Evolutionary conservation across 2,329 filamentous ascomycete genomes (phyloP).

Genomic region (Cordyceps sp.): DNA sequence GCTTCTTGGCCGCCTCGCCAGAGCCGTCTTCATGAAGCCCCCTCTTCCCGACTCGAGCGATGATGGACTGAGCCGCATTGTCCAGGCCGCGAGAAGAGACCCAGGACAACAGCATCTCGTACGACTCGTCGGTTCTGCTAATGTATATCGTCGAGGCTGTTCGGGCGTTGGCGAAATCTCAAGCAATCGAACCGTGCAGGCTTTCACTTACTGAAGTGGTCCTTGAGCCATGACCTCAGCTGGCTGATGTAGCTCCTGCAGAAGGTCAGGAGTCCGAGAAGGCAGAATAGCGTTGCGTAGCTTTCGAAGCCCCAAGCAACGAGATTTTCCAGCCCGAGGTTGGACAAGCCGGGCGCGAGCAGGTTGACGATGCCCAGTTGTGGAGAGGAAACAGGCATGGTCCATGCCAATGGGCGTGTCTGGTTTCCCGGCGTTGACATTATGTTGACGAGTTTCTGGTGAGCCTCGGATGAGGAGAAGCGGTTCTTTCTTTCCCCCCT

Average conservation of each 20-base stretch:
- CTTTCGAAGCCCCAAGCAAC: neutral
- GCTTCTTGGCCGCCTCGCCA: conserved; percentile 3
- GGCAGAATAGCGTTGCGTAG: neutral
- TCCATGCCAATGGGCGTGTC: no score
- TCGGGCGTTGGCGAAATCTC: neutral
- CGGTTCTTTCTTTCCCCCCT: no score
- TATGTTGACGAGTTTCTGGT: no score
- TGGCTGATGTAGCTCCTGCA: neutral
- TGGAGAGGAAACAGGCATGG: no score
- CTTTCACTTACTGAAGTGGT: neutral
- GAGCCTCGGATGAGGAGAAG: no score
- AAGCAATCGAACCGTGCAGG: neutral
- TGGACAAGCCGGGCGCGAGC: neutral
- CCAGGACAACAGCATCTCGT: conserved; percentile 5
- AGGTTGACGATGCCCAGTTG: neutral
- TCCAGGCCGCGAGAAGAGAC: conserved; percentile 4
- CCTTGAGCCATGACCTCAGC: neutral
- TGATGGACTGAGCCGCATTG: conserved; percentile 5
- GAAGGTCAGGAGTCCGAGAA: neutral
- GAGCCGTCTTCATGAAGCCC: neutral
- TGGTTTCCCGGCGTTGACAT: no score
- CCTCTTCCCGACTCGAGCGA: neutral
- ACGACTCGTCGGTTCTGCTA: conserved; percentile 1
- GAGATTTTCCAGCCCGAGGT: neutral
- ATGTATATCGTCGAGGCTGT: conserved; percentile 4